Conservation (phyloP, 1,284 basidiomycete species). For the Xerocomus minutiporus region DNA sequence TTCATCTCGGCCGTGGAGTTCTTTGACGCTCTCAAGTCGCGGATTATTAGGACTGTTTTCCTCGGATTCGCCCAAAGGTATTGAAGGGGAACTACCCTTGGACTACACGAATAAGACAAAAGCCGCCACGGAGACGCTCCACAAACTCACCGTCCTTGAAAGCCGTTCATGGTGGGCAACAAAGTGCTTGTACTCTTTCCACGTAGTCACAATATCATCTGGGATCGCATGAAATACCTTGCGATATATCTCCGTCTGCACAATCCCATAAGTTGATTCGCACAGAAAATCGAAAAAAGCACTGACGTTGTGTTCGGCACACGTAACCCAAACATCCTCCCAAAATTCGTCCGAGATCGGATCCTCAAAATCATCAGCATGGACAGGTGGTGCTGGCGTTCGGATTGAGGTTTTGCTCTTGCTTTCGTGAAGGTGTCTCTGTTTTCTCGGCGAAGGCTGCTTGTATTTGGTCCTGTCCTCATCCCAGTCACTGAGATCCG, state of each 20-base stretch:
- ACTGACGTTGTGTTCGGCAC: slow-evolving; percentile 79
- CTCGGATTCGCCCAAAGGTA: slow-evolving; percentile 53
- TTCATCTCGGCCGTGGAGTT: slow-evolving; percentile 14
- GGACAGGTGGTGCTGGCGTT: slow-evolving; percentile 65
- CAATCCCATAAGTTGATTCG: slow-evolving; percentile 10
- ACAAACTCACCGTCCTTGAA: slow-evolving; percentile 52
- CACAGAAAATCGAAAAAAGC: slow-evolving; percentile 5
- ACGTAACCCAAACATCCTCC: slow-evolving; percentile 84
- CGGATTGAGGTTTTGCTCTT: slow-evolving; percentile 57
- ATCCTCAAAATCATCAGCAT: slow-evolving; percentile 80
- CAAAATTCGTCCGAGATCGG: slow-evolving; percentile 84
- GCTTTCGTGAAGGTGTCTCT: slow-evolving; percentile 56
- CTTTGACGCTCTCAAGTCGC: slow-evolving; percentile 19
- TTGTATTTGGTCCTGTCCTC: slow-evolving; percentile 51
- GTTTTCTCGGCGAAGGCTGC: slow-evolving; percentile 51
- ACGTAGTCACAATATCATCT: slow-evolving; percentile 86
- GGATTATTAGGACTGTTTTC: slow-evolving; percentile 36
- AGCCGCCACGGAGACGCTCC: background rate
- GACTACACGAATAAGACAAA: slow-evolving; percentile 34
- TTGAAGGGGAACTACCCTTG: slow-evolving; percentile 41
- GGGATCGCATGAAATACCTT: slow-evolving; percentile 91
- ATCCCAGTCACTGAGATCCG: slow-evolving; percentile 43
- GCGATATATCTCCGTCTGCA: slow-evolving; percentile 87
- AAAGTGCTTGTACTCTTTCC: slow-evolving; percentile 93
- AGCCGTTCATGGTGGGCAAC: slow-evolving; percentile 72